A percentile compares a stretch with the other conserved stretches of the same genome.
Evolutionary conservation across 2,329 filamentous ascomycete genomes (phyloP).

Genomic region (Hymenoscyphus albidus): DNA sequence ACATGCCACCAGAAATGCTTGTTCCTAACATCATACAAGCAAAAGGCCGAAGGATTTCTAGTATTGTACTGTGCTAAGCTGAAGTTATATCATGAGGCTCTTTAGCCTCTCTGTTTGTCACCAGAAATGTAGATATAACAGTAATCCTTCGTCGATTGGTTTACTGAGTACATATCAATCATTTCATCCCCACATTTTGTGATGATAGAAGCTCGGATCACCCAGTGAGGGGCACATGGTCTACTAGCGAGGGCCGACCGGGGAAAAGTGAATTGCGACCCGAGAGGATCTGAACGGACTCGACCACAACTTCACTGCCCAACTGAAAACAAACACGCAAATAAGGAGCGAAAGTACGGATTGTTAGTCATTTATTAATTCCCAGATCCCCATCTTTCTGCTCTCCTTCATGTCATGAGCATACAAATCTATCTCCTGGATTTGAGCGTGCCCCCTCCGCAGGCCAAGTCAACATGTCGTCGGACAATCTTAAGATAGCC

Average conservation of each 20-base stretch:
- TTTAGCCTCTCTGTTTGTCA: too few species aligned
- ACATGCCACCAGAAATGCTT: too few species aligned
- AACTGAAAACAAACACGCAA: constrained; percentile 2
- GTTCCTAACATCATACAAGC: too few species aligned
- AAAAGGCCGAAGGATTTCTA: too few species aligned
- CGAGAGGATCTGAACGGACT: background rate
- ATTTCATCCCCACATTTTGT: too few species aligned
- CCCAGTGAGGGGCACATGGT: background rate
- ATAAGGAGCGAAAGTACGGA: background rate
- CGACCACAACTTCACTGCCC: constrained; percentile 6
- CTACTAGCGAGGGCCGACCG: background rate
- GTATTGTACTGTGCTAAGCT: too few species aligned
- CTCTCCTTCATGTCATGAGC: constrained; percentile 18
- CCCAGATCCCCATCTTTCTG: background rate
- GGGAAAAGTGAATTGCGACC: constrained; percentile 11
- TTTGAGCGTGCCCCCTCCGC: constrained; percentile 21
- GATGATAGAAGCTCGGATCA: background rate
- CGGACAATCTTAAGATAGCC: constrained; percentile 44
- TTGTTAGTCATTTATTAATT: background rate
- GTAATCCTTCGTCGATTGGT: too few species aligned
- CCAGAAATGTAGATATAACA: too few species aligned
- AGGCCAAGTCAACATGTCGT: constrained; percentile 29
- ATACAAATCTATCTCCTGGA: constrained; percentile 13
- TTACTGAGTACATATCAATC: too few species aligned
- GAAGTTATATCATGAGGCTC: too few species aligned